These are phyloP conservation scores for Cornus suecica DNA, from an alignment of 148 eudicot genomes.

Conservation along the genomic window DNA sequence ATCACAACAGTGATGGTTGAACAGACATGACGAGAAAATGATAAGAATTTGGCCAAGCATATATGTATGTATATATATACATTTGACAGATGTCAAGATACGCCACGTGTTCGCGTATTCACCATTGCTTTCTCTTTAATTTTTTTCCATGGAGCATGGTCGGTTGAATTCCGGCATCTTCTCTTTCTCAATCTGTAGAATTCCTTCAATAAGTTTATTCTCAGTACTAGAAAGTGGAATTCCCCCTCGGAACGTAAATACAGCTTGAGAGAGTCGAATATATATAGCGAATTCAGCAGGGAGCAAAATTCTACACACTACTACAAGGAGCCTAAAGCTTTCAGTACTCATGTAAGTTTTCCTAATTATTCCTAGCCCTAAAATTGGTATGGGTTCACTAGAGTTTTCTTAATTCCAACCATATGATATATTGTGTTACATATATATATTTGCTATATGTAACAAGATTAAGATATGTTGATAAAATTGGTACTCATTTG, in stretches of 20 bases:
- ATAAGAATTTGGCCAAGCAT: constrained; percentile 23
- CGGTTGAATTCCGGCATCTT: constrained; percentile 33
- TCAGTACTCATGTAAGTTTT: background rate
- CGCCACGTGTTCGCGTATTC: constrained; percentile 24
- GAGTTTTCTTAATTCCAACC: background rate
- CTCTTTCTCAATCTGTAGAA: constrained; percentile 6
- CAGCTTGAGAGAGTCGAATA: background rate
- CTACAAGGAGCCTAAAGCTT: background rate
- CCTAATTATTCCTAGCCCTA: background rate
- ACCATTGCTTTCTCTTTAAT: constrained; percentile 27
- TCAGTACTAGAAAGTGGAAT: constrained; percentile 12
- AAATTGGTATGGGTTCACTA: background rate
- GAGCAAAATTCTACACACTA: background rate
- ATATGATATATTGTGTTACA: background rate
- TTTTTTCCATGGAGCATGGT: constrained; percentile 19
- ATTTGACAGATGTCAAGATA: constrained; percentile 14
- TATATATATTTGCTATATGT: background rate
- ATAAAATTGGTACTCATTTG: background rate
- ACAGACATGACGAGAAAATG: background rate
- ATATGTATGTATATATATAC: background rate
- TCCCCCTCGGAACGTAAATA: background rate
- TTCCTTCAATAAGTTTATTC: constrained; percentile 5
- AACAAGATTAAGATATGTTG: background rate
- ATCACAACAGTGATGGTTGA: background rate
- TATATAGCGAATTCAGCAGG: background rate